Percentiles rank a stretch among this genome's conserved stretches.
Conservation (phyloP, 192 early-diverging fungal genomes). For the Helicostylum pulchrum region DNA sequence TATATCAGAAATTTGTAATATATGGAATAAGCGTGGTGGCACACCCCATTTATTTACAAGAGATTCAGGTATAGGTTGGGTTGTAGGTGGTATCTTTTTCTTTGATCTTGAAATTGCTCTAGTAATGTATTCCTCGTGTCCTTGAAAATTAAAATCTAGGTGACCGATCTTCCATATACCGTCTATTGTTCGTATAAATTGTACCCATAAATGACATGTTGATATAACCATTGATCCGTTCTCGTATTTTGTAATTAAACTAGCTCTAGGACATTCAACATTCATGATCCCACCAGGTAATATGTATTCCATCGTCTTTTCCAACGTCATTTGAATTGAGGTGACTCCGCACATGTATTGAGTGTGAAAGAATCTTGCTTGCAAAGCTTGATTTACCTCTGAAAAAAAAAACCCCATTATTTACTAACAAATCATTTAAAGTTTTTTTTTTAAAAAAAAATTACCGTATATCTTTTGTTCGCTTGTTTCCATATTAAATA, state of each 20-base stretch:
- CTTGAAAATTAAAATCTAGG: conserved; percentile 20
- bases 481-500: conserved; percentile 6
- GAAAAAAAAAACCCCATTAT: not conserved
- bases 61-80: conserved; percentile 7
- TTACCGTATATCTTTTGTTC: conserved; percentile 10
- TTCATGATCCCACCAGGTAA: conserved; percentile 14
- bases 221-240: conserved; percentile 18
- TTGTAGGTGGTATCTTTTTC: conserved; percentile 6
- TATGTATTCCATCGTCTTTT: conserved; percentile 27
- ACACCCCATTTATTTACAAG: conserved; percentile 20
- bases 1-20: conserved; percentile 16
- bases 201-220: conserved; percentile 22
- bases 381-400: conserved; percentile 19
- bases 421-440: too few relatives aligned
- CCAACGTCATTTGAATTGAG: conserved; percentile 24
- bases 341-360: conserved; percentile 18
- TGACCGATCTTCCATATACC: conserved; percentile 23
- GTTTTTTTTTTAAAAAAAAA: too few relatives aligned
- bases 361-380: conserved; percentile 27
- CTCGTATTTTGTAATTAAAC: conserved; percentile 22
- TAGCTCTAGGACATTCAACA: conserved; percentile 27
- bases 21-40: conserved; percentile 17
- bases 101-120: not conserved
- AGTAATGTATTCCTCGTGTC: conserved; percentile 13
- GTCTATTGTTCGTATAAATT: conserved; percentile 8